phyloP scores from a whole-genome alignment of 495 filamentous ascomycete species.

The Trichoderma virens region DNA sequence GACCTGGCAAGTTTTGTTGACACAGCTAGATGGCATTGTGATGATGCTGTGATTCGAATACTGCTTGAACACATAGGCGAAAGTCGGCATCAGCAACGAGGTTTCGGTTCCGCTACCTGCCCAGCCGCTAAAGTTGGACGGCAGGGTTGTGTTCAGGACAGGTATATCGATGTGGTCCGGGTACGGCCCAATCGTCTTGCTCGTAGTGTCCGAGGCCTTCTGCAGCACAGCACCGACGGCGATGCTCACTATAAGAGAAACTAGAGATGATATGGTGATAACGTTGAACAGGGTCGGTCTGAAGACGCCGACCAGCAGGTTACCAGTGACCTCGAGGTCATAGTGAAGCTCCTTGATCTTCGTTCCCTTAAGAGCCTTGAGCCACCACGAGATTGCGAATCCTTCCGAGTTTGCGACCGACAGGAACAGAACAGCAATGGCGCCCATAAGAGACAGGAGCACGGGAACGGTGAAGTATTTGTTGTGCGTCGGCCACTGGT shows the following conservation, averaged over 20 bases:
- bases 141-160: not conserved
- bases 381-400: not conserved
- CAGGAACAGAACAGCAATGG: not conserved
- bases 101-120: not conserved
- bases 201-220: not conserved
- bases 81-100: not conserved
- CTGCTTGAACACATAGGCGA: not conserved
- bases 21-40: not conserved
- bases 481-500: not conserved
- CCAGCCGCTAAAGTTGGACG: not conserved
- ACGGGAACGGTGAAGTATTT: not conserved
- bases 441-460: not conserved
- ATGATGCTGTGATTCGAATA: not conserved
- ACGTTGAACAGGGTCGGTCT: not conserved
- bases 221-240: not conserved
- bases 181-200: not conserved
- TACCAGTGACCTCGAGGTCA: not conserved
- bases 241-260: not conserved
- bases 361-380: not conserved
- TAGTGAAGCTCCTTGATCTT: conserved; percentile 1
- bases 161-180: not conserved
- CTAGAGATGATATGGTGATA: not conserved
- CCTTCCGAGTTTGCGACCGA: not conserved
- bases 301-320: not conserved
- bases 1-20: not conserved